phyloP scores from a whole-genome alignment of 306 rosid genomes.

The Castanea crenata region DNA sequence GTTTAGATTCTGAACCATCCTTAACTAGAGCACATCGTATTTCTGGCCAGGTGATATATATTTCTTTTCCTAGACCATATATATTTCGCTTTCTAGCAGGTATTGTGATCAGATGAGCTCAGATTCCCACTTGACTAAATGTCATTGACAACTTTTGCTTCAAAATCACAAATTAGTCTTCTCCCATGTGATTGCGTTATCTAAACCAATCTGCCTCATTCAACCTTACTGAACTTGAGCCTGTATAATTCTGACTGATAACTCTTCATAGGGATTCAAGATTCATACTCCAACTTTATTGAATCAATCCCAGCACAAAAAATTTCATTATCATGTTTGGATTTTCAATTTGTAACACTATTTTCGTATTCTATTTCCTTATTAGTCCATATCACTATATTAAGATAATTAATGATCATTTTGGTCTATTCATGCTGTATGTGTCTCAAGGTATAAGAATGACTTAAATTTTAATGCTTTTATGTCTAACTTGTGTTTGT shows the following conservation, averaged over 20 bases:
- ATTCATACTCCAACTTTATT: too few relatives aligned
- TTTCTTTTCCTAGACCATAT: neutral
- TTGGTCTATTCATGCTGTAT: neutral
- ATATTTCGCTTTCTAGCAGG: neutral
- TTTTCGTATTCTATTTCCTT: neutral
- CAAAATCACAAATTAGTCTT: neutral
- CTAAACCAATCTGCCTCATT: neutral
- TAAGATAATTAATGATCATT: neutral
- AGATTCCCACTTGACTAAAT: neutral
- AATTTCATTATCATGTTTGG: too few relatives aligned
- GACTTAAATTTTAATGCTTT: neutral
- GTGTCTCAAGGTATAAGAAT: neutral
- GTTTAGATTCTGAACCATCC: conserved; percentile 71
- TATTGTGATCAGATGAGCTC: neutral
- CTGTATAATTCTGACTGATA: neutral
- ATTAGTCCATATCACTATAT: neutral
- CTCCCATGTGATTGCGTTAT: neutral
- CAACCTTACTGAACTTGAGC: neutral
- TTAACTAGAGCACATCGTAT: conserved; percentile 63
- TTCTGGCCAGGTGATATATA: conserved; percentile 60
- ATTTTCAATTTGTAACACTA: too few relatives aligned
- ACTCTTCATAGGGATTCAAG: too few relatives aligned
- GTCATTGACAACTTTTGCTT: neutral
- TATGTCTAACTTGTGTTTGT: conserved; percentile 10
- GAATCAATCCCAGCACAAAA: too few relatives aligned